Evolutionary conservation across 1,284 basidiomycete genomes (phyloP).

Genomic region (Apiotrichum siamense): DNA sequence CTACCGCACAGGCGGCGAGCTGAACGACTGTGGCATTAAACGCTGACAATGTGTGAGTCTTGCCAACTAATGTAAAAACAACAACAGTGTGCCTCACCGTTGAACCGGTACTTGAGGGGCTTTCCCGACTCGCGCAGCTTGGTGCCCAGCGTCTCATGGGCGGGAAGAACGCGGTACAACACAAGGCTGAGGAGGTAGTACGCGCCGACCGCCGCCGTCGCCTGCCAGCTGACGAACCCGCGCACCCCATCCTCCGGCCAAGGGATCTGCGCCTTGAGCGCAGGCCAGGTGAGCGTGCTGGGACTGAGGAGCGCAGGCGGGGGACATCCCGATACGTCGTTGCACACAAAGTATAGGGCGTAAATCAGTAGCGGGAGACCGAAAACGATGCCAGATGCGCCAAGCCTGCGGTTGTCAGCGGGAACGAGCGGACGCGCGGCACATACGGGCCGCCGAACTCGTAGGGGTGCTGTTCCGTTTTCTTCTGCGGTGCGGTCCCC

Average conservation of each 20-base stretch:
- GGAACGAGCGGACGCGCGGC: background rate
- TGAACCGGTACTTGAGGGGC: constrained; percentile 7
- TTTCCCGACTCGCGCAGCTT: constrained; percentile 9
- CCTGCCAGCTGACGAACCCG: constrained; percentile 5
- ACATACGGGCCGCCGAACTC: constrained; percentile 9
- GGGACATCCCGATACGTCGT: constrained; percentile 5
- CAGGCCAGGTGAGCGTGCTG: background rate
- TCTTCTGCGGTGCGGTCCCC: background rate
- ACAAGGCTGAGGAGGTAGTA: constrained; percentile 5
- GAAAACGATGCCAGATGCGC: constrained; percentile 2
- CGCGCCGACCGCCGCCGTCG: background rate
- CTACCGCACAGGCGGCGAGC: constrained; percentile 1
- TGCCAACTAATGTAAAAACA: no score
- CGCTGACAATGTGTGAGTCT: background rate
- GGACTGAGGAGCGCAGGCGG: background rate
- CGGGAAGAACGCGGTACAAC: constrained; percentile 5
- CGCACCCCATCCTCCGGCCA: constrained; percentile 1
- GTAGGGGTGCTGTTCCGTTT: no score
- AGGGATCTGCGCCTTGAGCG: constrained; percentile 2
- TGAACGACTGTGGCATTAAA: constrained; percentile 1
- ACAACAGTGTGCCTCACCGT: no score
- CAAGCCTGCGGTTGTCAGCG: background rate
- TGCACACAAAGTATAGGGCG: constrained; percentile 4
- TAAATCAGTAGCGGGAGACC: constrained; percentile 1
- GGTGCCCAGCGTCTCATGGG: constrained; percentile 1